phyloP scores from a whole-genome alignment of 2,329 filamentous ascomycete species.

The Colletotrichum navitas region DNA sequence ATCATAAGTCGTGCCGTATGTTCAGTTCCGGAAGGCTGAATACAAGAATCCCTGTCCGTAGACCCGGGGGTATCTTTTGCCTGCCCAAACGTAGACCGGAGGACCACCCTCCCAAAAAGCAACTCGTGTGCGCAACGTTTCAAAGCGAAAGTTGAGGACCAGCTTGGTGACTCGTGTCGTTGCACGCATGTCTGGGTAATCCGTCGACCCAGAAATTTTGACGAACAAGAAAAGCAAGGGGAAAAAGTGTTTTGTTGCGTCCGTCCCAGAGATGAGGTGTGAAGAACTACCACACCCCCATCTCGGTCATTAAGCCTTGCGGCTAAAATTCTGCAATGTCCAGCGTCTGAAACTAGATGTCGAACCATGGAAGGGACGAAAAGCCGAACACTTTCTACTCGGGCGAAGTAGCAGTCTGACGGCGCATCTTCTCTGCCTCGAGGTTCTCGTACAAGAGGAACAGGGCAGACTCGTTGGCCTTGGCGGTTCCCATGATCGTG shows the following conservation, averaged over 20 bases:
- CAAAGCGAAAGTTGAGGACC: conserved; percentile 30
- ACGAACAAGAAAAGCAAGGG: conserved; percentile 8
- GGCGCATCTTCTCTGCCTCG: conserved; percentile 98
- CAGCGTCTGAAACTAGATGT: conserved; percentile 10
- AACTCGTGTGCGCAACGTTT: conserved; percentile 19
- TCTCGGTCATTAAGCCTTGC: conserved; percentile 33
- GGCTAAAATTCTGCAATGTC: conserved; percentile 39
- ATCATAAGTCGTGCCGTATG: conserved; percentile 41
- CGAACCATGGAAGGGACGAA: conserved; percentile 34
- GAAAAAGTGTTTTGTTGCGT: conserved; percentile 15
- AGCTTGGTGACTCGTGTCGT: conserved; percentile 17
- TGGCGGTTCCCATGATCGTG: conserved; percentile 96
- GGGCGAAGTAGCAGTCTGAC: conserved; percentile 71
- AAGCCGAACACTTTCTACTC: conserved; percentile 57
- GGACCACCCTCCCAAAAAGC: conserved; percentile 39
- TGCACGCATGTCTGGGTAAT: conserved; percentile 18
- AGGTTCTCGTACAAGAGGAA: conserved; percentile 99
- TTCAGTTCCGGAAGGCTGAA: conserved; percentile 30
- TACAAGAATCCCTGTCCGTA: conserved; percentile 32
- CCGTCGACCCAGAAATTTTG: conserved; percentile 22
- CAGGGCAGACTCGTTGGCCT: conserved; percentile 94
- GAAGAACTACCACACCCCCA: background rate
- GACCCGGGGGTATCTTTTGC: conserved; percentile 34
- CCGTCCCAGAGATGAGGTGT: conserved; percentile 26
- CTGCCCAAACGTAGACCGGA: conserved; percentile 41